These are phyloP conservation scores for Xerocomus tenax DNA, from an alignment of 1,284 basidiomycete species.

Conservation along the genomic window DNA sequence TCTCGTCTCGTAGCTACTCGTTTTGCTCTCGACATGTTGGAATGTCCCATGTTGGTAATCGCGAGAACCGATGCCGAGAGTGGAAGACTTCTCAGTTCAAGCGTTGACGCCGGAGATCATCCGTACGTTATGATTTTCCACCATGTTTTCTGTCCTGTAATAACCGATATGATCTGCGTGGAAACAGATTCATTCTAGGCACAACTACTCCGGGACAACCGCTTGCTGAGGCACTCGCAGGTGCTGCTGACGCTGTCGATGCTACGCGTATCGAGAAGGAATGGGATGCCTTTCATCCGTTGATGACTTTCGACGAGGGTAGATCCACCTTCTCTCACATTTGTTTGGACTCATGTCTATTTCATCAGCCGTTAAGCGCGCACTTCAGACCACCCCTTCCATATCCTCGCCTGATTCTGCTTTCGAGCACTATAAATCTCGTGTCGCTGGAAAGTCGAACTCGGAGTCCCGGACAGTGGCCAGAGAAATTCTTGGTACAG, in stretches of 20 bases:
- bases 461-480: slow-evolving; percentile 67
- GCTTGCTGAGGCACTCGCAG: slow-evolving; percentile 73
- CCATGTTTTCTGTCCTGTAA: slow-evolving; percentile 10
- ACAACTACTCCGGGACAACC: slow-evolving; percentile 52
- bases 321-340: slow-evolving; percentile 12
- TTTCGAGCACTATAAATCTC: slow-evolving; percentile 51
- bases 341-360: slow-evolving; percentile 5
- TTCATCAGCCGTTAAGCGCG: slow-evolving; percentile 49
- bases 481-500: slow-evolving; percentile 52
- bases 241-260: slow-evolving; percentile 58
- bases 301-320: slow-evolving; percentile 84
- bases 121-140: slow-evolving; percentile 31
- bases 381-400: slow-evolving; percentile 20
- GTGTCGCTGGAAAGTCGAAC: slow-evolving; percentile 64
- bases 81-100: slow-evolving; percentile 79
- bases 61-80: slow-evolving; percentile 89
- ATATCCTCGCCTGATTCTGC: slow-evolving; percentile 46
- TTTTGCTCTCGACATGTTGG: slow-evolving; percentile 83
- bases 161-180: slow-evolving; percentile 6
- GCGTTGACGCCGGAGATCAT: slow-evolving; percentile 66
- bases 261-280: slow-evolving; percentile 70
- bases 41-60: slow-evolving; percentile 81
- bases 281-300: slow-evolving; percentile 66
- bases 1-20: slow-evolving; percentile 76
- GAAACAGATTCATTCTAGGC: slow-evolving; percentile 63